phyloP scores from a whole-genome alignment of 495 filamentous ascomycete species.

The Xylaria intraflava region DNA sequence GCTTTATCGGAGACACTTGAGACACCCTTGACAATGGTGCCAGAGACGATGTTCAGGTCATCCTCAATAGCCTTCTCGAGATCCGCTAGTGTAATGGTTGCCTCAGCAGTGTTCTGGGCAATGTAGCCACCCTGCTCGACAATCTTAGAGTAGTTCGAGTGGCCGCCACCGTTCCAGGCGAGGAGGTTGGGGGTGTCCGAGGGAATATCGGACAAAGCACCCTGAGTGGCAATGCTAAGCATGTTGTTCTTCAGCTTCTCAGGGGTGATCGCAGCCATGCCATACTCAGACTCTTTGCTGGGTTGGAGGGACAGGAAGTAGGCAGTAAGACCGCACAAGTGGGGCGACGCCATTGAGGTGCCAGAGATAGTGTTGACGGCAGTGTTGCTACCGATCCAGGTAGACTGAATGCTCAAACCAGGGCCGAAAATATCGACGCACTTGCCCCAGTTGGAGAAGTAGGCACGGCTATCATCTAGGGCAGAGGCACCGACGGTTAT shows the following conservation, averaged over 20 bases:
- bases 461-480: constrained; percentile 89
- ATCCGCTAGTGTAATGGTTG: constrained; percentile 40
- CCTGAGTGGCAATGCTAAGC: constrained; percentile 74
- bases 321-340: constrained; percentile 91
- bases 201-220: constrained; percentile 77
- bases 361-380: constrained; percentile 98
- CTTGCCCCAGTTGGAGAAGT: constrained; percentile 99
- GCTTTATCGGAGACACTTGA: constrained; percentile 42
- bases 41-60: constrained; percentile 49
- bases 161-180: constrained; percentile 98
- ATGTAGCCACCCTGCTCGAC: constrained; percentile 59
- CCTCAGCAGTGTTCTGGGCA: constrained; percentile 28
- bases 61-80: constrained; percentile 57
- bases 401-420: constrained; percentile 92
- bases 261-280: constrained; percentile 82
- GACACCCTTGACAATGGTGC: constrained; percentile 43
- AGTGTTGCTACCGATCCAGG: constrained; percentile 93
- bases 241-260: constrained; percentile 88
- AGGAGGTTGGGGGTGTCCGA: constrained; percentile 76
- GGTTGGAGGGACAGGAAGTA: constrained; percentile 98
- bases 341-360: constrained; percentile 98
- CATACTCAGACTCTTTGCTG: constrained; percentile 75
- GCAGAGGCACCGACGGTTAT: constrained; percentile 96
- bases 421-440: constrained; percentile 99
- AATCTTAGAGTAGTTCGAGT: constrained; percentile 82